Conservation (phyloP, 108 stramenopile genomes). For the Cyclostephanos tholiformis region DNA sequence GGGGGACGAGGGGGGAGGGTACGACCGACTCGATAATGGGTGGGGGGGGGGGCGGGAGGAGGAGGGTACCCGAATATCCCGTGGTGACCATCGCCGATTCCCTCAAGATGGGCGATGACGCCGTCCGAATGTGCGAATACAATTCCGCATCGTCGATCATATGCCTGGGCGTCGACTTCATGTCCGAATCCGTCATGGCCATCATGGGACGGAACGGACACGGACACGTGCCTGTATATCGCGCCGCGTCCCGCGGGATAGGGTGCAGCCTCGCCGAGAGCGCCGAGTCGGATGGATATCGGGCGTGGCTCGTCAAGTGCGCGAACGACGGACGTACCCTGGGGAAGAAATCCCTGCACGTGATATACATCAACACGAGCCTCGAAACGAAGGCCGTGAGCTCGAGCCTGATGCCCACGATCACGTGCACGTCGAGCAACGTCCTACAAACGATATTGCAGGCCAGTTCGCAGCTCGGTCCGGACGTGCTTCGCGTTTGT, state of each 20-base stretch:
- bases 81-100: conserved; percentile 92
- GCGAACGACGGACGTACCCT: conserved; percentile 22
- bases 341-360: conserved; percentile 64
- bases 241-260: conserved; percentile 70
- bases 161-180: conserved; percentile 96
- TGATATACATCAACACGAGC: conserved; percentile 96
- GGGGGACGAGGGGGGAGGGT: too few species aligned
- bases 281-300: conserved; percentile 83
- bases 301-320: conserved; percentile 77
- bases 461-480: conserved; percentile 79
- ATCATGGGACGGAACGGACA: conserved; percentile 81
- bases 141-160: conserved; percentile 58
- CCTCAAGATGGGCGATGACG: conserved; percentile 93
- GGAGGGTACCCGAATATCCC: conserved; percentile 18
- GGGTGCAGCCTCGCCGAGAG: conserved; percentile 93
- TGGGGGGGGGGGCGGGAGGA: conserved; percentile 16
- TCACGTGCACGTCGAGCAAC: conserved; percentile 93
- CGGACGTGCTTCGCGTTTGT: conserved; percentile 60
- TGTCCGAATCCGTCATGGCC: conserved; percentile 89
- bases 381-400: conserved; percentile 91
- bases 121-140: conserved; percentile 81
- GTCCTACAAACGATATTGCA: conserved; percentile 92
- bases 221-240: conserved; percentile 82
- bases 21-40: too few species aligned
- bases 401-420: conserved; percentile 85